A percentile compares a stretch with the other conserved stretches of the same genome.
These are phyloP conservation scores for Tilletia indica DNA, from an alignment of 1,284 basidiomycete genomes.

Conservation along the genomic window DNA sequence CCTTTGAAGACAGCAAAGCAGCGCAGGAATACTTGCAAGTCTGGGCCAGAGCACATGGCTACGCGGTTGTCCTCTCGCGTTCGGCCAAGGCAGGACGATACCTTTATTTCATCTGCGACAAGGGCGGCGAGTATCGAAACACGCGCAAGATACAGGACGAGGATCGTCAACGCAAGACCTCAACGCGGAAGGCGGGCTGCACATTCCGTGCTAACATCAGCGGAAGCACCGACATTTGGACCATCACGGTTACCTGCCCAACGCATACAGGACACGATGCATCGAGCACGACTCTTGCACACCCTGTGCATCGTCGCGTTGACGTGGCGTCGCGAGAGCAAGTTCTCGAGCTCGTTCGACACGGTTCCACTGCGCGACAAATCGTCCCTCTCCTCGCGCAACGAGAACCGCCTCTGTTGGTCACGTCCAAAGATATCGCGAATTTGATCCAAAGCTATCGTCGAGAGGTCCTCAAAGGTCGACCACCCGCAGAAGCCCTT, in stretches of 20 bases:
- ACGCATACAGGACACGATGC: background rate
- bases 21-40: background rate
- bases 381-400: background rate
- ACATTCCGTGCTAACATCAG: background rate
- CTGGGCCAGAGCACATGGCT: conserved; percentile 1
- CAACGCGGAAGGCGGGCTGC: background rate
- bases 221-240: background rate
- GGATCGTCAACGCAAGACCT: conserved; percentile 11
- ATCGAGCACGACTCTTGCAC: background rate
- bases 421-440: background rate
- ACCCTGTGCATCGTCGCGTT: conserved; percentile 6
- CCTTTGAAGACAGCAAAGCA: background rate
- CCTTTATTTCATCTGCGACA: conserved; percentile 4
- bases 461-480: background rate
- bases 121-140: background rate
- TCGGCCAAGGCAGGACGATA: background rate
- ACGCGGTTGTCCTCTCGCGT: background rate
- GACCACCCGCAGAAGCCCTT: background rate
- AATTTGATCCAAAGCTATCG: background rate
- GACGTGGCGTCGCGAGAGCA: background rate
- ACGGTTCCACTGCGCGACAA: background rate
- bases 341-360: conserved; percentile 4
- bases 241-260: background rate
- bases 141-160: background rate
- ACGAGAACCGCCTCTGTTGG: background rate